phyloP scores from a whole-genome alignment of 2,329 filamentous ascomycete genomes.

The Aureobasidium pullulans region DNA sequence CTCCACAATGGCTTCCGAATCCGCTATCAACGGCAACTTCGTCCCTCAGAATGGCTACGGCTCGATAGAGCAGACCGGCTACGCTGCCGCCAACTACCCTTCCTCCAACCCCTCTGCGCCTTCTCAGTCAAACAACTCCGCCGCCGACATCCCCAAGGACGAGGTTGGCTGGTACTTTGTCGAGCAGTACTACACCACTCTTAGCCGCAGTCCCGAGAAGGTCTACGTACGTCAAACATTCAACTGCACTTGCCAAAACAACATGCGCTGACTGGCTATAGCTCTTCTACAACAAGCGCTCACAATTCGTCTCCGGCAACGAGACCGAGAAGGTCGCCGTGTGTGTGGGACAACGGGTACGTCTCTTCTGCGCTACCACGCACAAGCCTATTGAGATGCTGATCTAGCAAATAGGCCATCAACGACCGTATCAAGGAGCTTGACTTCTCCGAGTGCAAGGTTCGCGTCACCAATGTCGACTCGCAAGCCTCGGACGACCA shows the following conservation, averaged over 20 bases:
- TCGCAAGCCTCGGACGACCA: slow-evolving; percentile 86
- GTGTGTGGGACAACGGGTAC: slow-evolving; percentile 78
- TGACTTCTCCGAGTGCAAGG: slow-evolving; percentile 95
- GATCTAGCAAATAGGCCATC: slow-evolving; percentile 57
- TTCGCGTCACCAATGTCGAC: slow-evolving; percentile 95
- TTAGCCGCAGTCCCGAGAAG: slow-evolving; percentile 90
- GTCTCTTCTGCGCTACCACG: slow-evolving; percentile 25
- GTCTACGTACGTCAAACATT: slow-evolving; percentile 53
- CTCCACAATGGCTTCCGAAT: slow-evolving; percentile 33
- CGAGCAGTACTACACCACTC: slow-evolving; percentile 96
- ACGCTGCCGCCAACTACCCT: slow-evolving; percentile 21
- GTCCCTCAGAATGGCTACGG: slow-evolving; percentile 34
- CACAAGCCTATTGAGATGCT: slow-evolving; percentile 12
- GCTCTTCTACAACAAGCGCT: slow-evolving; percentile 93
- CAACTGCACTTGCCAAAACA: not conserved
- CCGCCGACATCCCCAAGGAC: slow-evolving; percentile 60
- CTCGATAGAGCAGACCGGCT: slow-evolving; percentile 26
- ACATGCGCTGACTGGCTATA: slow-evolving; percentile 23
- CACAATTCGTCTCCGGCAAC: slow-evolving; percentile 85
- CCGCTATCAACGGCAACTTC: slow-evolving; percentile 42
- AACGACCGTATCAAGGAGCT: slow-evolving; percentile 89
- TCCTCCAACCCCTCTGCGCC: slow-evolving; percentile 20
- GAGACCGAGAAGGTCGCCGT: slow-evolving; percentile 86
- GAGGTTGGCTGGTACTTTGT: slow-evolving; percentile 99
- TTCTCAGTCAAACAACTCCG: slow-evolving; percentile 18